Evolutionary conservation across 768 basidiomycete genomes (phyloP), one percentile per base, ranked within the genome.

Genomic region (Suillus subaureus): DNA sequence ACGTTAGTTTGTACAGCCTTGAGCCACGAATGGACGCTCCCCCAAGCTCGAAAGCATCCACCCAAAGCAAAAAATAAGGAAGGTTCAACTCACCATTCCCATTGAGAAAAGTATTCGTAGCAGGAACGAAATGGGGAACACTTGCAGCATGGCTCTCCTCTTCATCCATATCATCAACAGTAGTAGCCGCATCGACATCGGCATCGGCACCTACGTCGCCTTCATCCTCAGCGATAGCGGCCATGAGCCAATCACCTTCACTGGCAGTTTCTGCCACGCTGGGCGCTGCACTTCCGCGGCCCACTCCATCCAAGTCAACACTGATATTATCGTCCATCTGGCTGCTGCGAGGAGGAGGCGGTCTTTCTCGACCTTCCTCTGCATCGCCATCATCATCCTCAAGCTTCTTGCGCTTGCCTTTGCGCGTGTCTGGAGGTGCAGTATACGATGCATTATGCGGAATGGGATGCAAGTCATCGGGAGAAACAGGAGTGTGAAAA

Each of bases 241-340:
- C 92, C 92, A 94, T 93, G 51, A 93, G 82, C 92, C 92, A 94
- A 78, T 94, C 92, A 62, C 83, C 89, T 75, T 94, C 92, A 77
- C 90, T 92, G 40, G 78, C 77, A 40, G 86, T 82, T 72, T 84
- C 83, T 56, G 80, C 81, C n/a, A 84, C 83, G 60, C 90, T 89
- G 69, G 91, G 90, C 60, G 91, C 86, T 63, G 83, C 85, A 71
- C 90, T 93, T 62, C 75, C 78, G 55, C 84, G 77, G 55, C 86
- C 87, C 61, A 85, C 82, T 66, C 81, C 84, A 80, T 86, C 86
- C 64, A 82, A 80, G 64, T 85, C 81, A 63, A 85, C 82, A 75
- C 85, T 87, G 31, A 82, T 82, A 66, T 82, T 78, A 76, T 92
- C 90, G 77, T 80, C 83, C 72, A 79, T 69, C 69, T 77, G 76